A percentile compares a stretch with the other conserved stretches of the same genome.
These are phyloP conservation scores for Schizophyllum amplum DNA, from an alignment of 1,284 basidiomycete genomes.

Conservation along the genomic window DNA sequence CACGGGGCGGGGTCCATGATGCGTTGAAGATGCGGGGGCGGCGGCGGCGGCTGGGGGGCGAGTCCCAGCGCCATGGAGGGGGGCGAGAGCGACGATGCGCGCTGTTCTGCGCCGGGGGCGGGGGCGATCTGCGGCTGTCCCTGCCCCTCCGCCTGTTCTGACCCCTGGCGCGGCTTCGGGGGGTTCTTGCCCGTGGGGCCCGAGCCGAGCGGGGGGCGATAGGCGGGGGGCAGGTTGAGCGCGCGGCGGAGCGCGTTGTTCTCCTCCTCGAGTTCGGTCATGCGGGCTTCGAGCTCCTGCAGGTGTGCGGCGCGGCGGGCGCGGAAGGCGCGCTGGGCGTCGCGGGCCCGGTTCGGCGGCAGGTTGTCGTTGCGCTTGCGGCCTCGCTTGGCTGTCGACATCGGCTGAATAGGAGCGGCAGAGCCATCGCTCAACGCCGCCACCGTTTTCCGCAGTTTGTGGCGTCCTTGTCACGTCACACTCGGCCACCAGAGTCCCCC, in stretches of 20 bases:
- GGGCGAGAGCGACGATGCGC: not conserved
- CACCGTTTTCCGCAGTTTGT: not conserved
- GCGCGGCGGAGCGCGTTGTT: conserved; percentile 71
- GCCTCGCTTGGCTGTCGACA: conserved; percentile 80
- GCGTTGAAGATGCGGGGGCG: not conserved
- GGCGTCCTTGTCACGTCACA: not conserved
- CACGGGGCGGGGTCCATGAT: not conserved
- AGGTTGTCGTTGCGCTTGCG: conserved; percentile 89
- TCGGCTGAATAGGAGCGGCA: conserved; percentile 6
- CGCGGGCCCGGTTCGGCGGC: conserved; percentile 85
- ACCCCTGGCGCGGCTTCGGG: conserved; percentile 31
- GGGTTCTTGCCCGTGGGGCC: conserved; percentile 81
- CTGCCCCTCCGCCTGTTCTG: not conserved
- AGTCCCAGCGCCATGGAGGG: not conserved
- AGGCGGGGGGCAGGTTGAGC: conserved; percentile 69
- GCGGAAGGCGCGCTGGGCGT: conserved; percentile 89
- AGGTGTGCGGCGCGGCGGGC: conserved; percentile 86
- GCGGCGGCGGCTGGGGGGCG: too few relatives aligned
- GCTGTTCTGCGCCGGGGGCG: not conserved
- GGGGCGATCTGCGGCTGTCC: not conserved
- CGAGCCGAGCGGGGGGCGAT: conserved; percentile 62
- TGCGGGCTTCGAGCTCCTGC: conserved; percentile 75
- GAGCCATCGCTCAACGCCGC: too few relatives aligned
- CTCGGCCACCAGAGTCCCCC: too few relatives aligned
- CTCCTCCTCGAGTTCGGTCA: conserved; percentile 79